A percentile compares a stretch with the other conserved stretches of the same genome.
Evolutionary conservation across 495 filamentous ascomycete species (phyloP).

Genomic region (Cladorrhinum samala): DNA sequence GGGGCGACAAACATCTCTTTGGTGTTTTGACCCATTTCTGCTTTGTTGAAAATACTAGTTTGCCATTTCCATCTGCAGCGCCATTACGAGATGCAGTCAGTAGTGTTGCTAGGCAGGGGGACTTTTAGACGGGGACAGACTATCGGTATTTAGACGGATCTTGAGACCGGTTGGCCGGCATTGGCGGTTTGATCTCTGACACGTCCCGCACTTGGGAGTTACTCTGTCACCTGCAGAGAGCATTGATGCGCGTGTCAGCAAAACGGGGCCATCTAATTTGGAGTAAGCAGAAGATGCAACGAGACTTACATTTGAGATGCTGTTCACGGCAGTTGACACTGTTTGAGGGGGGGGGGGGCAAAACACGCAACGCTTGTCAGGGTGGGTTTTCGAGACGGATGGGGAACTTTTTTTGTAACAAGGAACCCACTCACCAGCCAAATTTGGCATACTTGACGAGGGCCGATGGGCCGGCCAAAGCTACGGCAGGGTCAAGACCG

Average conservation of each 20-base stretch:
- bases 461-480: too few species aligned
- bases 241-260: not conserved
- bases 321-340: slow-evolving; percentile 42
- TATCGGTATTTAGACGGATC: slow-evolving; percentile 20
- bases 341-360: not conserved
- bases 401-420: too few species aligned
- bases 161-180: slow-evolving; percentile 25
- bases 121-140: slow-evolving; percentile 8
- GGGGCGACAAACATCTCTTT: slow-evolving; percentile 18
- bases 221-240: slow-evolving; percentile 36
- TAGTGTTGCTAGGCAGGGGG: not conserved
- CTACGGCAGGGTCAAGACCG: not conserved
- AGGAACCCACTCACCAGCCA: slow-evolving; percentile 24
- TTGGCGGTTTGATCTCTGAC: slow-evolving; percentile 15
- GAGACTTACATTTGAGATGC: slow-evolving; percentile 39
- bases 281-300: not conserved
- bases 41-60: slow-evolving; percentile 19
- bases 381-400: too few species aligned
- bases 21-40: slow-evolving; percentile 31
- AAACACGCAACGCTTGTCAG: too few species aligned
- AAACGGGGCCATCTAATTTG: too few species aligned
- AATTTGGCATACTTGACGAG: too few species aligned
- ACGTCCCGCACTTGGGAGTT: slow-evolving; percentile 38
- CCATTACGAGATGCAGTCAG: slow-evolving; percentile 1
- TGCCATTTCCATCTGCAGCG: slow-evolving; percentile 8